Evolutionary conservation across 2,329 filamentous ascomycete species (phyloP).

Genomic region (Apiospora rasikravindrae): DNA sequence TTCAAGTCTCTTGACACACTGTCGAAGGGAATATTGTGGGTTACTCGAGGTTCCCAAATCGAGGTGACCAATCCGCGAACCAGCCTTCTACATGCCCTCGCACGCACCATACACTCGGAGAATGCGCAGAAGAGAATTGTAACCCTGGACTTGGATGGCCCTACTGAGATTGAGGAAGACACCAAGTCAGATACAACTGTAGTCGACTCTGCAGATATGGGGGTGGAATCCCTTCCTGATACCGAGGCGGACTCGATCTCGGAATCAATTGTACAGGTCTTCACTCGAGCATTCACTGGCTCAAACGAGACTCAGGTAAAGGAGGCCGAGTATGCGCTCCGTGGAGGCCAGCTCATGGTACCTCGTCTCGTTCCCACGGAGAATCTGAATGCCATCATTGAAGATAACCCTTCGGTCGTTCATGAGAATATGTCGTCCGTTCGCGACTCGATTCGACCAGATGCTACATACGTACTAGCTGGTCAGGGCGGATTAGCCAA

Average conservation of each 20-base stretch:
- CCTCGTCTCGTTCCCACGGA: conserved; percentile 50
- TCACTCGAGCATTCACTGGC: conserved; percentile 29
- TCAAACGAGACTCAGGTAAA: conserved; percentile 2
- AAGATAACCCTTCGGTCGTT: conserved; percentile 33
- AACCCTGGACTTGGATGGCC: conserved; percentile 47
- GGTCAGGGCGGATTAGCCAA: conserved; percentile 63
- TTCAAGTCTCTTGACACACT: conserved; percentile 46
- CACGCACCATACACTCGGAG: conserved; percentile 56
- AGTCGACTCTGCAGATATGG: not conserved
- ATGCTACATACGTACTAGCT: conserved; percentile 58
- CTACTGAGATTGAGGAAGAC: conserved; percentile 28
- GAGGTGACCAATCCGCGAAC: conserved; percentile 40
- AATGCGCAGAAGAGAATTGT: conserved; percentile 49
- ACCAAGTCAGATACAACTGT: conserved; percentile 30
- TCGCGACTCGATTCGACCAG: conserved; percentile 23
- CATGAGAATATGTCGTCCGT: conserved; percentile 10
- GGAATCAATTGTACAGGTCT: conserved; percentile 33
- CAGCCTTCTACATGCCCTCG: conserved; percentile 50
- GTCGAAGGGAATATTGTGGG: conserved; percentile 29
- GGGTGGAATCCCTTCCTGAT: not conserved
- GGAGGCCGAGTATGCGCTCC: conserved; percentile 52
- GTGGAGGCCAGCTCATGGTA: conserved; percentile 44
- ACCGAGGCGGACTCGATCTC: conserved; percentile 19
- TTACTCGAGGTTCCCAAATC: conserved; percentile 30
- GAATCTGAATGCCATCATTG: conserved; percentile 51